Conservation (phyloP, 2,329 filamentous ascomycete species). For the Fusarium sp. region DNA sequence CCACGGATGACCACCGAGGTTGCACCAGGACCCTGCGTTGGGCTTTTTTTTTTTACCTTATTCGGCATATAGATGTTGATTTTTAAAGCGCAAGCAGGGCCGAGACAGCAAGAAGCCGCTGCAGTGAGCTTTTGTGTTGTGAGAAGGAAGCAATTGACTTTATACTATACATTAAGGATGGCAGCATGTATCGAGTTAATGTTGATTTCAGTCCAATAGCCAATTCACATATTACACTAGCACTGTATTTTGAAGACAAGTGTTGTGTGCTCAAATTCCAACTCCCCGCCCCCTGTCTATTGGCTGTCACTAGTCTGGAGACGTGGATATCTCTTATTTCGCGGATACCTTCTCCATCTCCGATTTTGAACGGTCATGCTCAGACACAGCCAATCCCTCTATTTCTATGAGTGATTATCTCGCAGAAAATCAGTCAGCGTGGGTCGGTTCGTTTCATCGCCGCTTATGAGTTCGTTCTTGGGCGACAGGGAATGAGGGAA, state of each 20-base stretch:
- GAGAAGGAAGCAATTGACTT: neutral
- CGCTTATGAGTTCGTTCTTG: constrained; percentile 23
- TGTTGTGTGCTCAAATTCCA: constrained; percentile 8
- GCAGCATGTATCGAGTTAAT: neutral
- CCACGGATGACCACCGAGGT: constrained; percentile 12
- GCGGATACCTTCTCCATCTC: constrained; percentile 13
- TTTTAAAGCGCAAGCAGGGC: neutral
- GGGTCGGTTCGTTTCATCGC: constrained; percentile 4
- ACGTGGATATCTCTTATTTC: constrained; percentile 32
- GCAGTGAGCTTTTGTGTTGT: neutral
- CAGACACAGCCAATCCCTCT: constrained; percentile 7
- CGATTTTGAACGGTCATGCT: constrained; percentile 1
- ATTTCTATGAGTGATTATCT: constrained; percentile 32
- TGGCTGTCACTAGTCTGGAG: constrained; percentile 14
- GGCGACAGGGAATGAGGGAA: constrained; percentile 8
- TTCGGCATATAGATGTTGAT: neutral
- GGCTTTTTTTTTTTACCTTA: constrained; percentile 7
- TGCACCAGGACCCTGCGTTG: constrained; percentile 24
- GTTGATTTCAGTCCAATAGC: neutral
- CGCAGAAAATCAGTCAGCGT: constrained; percentile 8
- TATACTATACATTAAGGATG: neutral
- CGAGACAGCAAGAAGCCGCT: neutral
- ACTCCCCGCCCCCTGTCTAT: constrained; percentile 39
- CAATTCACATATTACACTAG: neutral
- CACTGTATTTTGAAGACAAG: neutral